Conservation (phyloP, 1,284 basidiomycete genomes). For the Pascua guehoae region DNA sequence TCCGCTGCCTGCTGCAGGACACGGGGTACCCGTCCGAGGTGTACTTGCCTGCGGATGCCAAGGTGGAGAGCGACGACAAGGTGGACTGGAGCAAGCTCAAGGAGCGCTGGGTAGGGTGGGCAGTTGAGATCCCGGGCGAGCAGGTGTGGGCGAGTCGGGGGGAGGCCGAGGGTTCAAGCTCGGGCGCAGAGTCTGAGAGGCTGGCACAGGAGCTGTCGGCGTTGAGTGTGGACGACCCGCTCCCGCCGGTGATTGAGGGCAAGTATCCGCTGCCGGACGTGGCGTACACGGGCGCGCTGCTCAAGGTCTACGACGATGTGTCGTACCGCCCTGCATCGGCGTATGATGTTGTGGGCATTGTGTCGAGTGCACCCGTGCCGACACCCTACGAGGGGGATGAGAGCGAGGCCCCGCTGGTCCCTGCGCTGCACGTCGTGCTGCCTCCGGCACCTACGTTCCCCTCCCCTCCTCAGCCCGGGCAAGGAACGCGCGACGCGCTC, state of each 20-base stretch:
- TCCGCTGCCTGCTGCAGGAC: slow-evolving; percentile 47
- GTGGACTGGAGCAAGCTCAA: slow-evolving; percentile 37
- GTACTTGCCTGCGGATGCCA: slow-evolving; percentile 31
- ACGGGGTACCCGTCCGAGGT: slow-evolving; percentile 49
- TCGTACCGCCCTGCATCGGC: slow-evolving; percentile 39
- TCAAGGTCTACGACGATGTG: slow-evolving; percentile 47
- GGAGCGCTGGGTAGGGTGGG: slow-evolving; percentile 50
- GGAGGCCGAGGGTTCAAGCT: neutral
- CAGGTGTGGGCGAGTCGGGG: slow-evolving; percentile 27
- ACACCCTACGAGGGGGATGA: slow-evolving; percentile 25
- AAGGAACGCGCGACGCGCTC: slow-evolving; percentile 20
- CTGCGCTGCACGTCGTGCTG: slow-evolving; percentile 41
- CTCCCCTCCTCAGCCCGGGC: neutral
- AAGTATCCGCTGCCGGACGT: slow-evolving; percentile 36
- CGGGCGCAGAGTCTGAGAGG: neutral
- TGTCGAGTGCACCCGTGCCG: slow-evolving; percentile 39
- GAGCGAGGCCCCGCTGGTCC: slow-evolving; percentile 29
- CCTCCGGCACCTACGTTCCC: slow-evolving; percentile 7
- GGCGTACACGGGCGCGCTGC: slow-evolving; percentile 38
- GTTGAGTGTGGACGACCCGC: neutral
- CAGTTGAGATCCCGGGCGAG: slow-evolving; percentile 43
- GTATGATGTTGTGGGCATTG: slow-evolving; percentile 39
- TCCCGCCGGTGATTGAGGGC: slow-evolving; percentile 23
- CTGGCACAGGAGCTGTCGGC: neutral
- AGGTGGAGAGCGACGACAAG: neutral